Conservation (phyloP, 2,329 filamentous ascomycete species). For the Beauveria bassiana region DNA sequence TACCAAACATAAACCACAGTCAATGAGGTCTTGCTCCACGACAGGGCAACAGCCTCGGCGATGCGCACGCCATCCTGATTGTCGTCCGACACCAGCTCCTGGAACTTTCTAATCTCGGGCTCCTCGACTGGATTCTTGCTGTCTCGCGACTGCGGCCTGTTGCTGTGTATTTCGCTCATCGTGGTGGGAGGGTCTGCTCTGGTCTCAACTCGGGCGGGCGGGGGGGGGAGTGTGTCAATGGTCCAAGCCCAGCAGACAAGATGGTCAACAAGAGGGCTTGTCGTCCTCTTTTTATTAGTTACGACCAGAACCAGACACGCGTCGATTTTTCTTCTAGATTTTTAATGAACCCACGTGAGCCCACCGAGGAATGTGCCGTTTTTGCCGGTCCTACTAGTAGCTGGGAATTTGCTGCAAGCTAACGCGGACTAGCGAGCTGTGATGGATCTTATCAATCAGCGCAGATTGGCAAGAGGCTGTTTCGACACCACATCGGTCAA, state of each 20-base stretch:
- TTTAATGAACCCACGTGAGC: neutral
- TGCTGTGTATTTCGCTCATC: neutral
- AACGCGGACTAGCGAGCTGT: neutral
- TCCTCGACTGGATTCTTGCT: conserved; percentile 4
- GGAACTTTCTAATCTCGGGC: neutral
- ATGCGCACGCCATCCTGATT: conserved; percentile 18
- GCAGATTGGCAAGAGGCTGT: no score
- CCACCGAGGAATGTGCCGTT: neutral
- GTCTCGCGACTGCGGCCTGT: neutral
- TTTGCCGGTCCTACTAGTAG: neutral
- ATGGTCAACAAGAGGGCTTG: neutral
- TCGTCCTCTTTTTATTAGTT: neutral
- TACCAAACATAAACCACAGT: conserved; percentile 16
- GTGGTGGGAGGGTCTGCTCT: neutral
- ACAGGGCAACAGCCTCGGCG: conserved; percentile 18
- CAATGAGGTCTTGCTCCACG: conserved; percentile 16
- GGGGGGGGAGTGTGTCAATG: neutral
- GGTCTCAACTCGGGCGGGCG: neutral
- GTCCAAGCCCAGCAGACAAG: neutral
- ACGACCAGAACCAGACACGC: neutral
- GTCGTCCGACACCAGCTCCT: conserved; percentile 2
- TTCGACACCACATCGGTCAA: no score
- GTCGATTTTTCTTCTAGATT: neutral
- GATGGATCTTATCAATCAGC: conserved; percentile 11
- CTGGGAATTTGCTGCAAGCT: neutral